These are phyloP conservation scores for Metschnikowia hibisci DNA, from an alignment of 805 yeast species.

Conservation along the genomic window DNA sequence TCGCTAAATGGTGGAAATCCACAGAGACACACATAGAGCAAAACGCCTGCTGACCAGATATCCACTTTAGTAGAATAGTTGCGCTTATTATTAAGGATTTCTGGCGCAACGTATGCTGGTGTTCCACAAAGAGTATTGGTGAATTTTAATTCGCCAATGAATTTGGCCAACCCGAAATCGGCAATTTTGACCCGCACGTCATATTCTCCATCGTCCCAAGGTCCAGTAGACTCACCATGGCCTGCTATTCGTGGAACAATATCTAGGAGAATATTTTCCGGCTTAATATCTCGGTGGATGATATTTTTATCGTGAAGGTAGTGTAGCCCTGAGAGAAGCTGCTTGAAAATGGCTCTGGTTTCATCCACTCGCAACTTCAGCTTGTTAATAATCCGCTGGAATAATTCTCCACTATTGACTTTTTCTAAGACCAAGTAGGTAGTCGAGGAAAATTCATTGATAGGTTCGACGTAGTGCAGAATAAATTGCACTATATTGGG, in stretches of 20 bases:
- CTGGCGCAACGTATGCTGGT: conserved; percentile 86
- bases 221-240: conserved; percentile 39
- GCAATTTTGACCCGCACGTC: conserved; percentile 72
- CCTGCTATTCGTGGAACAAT: conserved; percentile 41
- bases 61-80: conserved; percentile 70
- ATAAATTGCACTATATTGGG: conserved; percentile 66
- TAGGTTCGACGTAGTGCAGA: conserved; percentile 52
- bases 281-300: conserved; percentile 45
- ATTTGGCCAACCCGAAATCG: conserved; percentile 73
- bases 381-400: conserved; percentile 66
- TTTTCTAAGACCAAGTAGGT: conserved; percentile 69
- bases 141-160: conserved; percentile 67
- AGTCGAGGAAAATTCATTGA: conserved; percentile 46
- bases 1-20: conserved; percentile 87
- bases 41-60: conserved; percentile 79
- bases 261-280: conserved; percentile 44
- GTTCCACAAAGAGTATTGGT: conserved; percentile 82
- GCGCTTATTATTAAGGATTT: conserved; percentile 54
- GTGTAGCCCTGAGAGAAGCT: conserved; percentile 37
- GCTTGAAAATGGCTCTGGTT: conserved; percentile 53
- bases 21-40: conserved; percentile 72
- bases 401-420: conserved; percentile 70
- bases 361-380: conserved; percentile 59
- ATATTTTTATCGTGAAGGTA: conserved; percentile 40
- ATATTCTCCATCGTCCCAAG: conserved; percentile 58